Base-by-base conservation (phyloP, 192 early-diverging fungal species). In the Glomus cerebriforme region DNA sequence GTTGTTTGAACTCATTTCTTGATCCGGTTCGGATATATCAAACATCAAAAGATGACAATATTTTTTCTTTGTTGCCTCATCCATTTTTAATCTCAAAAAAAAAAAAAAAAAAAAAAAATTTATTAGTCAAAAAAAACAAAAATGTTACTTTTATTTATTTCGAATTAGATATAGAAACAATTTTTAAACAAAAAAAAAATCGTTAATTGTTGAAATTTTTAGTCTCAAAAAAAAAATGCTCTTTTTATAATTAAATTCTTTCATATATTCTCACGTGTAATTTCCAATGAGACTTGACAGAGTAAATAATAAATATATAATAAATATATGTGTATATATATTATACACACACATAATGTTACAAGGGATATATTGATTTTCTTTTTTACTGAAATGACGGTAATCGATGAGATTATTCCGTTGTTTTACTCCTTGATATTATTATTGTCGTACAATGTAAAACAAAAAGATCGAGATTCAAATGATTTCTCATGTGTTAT, bases 1-100 rank as follows among this genome's bases (percentile, higher is more conserved):
- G 73, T 60, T 62, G 7, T 10, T 62, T 29, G 29, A 54, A 22
- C 4, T 29, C 29, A 12, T 34, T 13, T 75, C 31, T 60, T 75
- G 73, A 6, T 26, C 10, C 2, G 45, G 19, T n/a, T 54, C 71
- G 15, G 26, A 12, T 19, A 31, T 15, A 2, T 75, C 73, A 62
- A 75, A 75, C 73, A 75, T 75, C 13, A 75, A 60, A 35, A 75
- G 58, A 22, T 60, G 47, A 75, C 73, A 75, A 75, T 60, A 60
- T 37, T 75, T 75, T 60, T 37, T 75, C 7, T 59, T 75, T 3
- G 73, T 45, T 2, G 29, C 73, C 22, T 75, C 73, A 58, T 75
- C 58, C 73, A 75, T 75, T 75, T 31, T 75, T 27, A 29, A 49
- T 34, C 19, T 32, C 7, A 67, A 34, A 17, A 22, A 34, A 34